Evolutionary conservation across 2,329 filamentous ascomycete species (phyloP), one percentile per base, ranked within the genome.

Genomic region (Arthrobotrys pseudoclavata): DNA sequence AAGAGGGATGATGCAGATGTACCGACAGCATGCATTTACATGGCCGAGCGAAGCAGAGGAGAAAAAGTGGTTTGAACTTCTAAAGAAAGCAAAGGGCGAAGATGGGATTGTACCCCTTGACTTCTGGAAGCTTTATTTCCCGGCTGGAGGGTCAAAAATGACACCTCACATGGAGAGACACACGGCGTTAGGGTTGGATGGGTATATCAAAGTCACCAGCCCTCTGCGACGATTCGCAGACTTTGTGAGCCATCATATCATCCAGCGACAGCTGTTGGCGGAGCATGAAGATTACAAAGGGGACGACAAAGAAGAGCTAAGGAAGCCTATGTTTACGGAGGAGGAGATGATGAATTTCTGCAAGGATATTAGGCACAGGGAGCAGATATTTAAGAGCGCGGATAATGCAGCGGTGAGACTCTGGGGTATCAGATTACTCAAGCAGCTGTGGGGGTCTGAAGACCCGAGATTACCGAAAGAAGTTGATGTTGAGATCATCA

Each of bases 171-270:
- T 64, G 20, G 45, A 22, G 26, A 29, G n/a, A 18, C 69, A 74
- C 37, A 48, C 37, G 24, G 63, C 34, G 10, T 22, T 75, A 5
- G 69, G 69, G 9, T 29, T 75, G 47, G 85, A 88, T 67, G 87
- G 88, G 84, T 91, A 91, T 82, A 84, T 87, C 72, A 91, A 90
- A 80, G 87, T 87, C 45, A 91, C 90, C 6, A 90, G 88, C 61
- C 90, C 90, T 18, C 85, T 92, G n/a, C 88, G 90, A 37, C 87
- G 90, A 50, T 91, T 87, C 83, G 83, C 85, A 4, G 90, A 92
- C 82, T 83, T 91, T 55, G 82, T 91, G 34, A 86, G 88, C 1
- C 89, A 91, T 83, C 91, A 89, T 88, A 89, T 91, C 82, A 88
- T 91, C 78, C 87, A 90, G 81, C 87, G 87, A 1, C 86, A 88